Percentiles rank a stretch among this genome's conserved stretches.
These are phyloP conservation scores for Candida coquimbonensis DNA, from an alignment of 805 yeast species.

Conservation along the genomic window DNA sequence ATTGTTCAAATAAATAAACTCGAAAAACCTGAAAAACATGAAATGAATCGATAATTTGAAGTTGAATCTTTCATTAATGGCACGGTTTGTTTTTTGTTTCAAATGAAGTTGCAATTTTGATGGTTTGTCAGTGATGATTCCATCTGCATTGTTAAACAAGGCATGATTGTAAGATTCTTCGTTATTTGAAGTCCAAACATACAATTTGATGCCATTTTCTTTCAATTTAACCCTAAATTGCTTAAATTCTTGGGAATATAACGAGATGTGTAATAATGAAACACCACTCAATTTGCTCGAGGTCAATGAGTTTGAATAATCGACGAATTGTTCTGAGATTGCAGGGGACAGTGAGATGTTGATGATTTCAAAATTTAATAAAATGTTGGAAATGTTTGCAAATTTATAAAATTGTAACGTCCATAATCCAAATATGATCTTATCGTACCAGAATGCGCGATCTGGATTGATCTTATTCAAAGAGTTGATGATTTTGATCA, in stretches of 20 bases:
- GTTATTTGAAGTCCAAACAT: conserved; percentile 48
- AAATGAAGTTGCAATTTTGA: conserved; percentile 8
- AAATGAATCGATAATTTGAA: too few relatives aligned
- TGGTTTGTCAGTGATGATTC: conserved; percentile 37
- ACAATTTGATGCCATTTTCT: conserved; percentile 29
- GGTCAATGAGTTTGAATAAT: conserved; percentile 12
- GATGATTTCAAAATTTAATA: conserved; percentile 29
- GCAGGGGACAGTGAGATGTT: conserved; percentile 30
- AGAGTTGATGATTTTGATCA: conserved; percentile 31
- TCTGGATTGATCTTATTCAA: conserved; percentile 33
- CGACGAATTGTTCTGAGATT: conserved; percentile 25
- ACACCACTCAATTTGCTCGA: conserved; percentile 37
- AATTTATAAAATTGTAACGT: conserved; percentile 35
- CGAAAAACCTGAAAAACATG: conserved; percentile 1
- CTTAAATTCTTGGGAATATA: conserved; percentile 36
- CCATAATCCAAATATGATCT: conserved; percentile 50
- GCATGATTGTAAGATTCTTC: conserved; percentile 31
- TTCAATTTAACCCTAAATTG: conserved; percentile 24
- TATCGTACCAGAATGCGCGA: conserved; percentile 35
- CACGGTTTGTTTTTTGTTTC: too few relatives aligned
- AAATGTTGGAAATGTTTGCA: conserved; percentile 32
- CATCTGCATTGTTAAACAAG: conserved; percentile 27
- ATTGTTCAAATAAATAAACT: conserved; percentile 12
- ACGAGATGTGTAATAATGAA: conserved; percentile 39
- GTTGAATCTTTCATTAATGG: too few relatives aligned